These are phyloP conservation scores for Neopestalotiopsis sp. DNA, from an alignment of 2,329 filamentous ascomycete genomes.

Conservation along the genomic window DNA sequence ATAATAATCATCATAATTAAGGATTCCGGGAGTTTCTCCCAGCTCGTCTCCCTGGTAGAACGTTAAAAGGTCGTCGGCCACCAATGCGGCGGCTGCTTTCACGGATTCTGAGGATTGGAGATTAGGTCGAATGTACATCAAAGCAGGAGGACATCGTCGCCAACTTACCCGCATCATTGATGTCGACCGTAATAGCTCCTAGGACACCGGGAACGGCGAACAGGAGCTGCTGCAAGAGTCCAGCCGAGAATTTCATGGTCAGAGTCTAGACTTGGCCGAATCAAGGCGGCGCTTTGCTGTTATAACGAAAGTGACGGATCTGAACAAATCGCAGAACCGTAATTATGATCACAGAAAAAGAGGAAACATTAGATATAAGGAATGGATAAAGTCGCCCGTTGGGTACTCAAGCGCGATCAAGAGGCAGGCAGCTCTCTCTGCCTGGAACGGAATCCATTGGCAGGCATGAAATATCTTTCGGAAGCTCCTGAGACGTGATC, in stretches of 20 bases:
- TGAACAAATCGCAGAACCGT: too few species aligned
- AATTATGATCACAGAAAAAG: too few species aligned
- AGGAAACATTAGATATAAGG: too few species aligned
- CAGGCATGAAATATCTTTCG: background rate
- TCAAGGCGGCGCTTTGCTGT: background rate
- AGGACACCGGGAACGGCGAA: slow-evolving; percentile 5
- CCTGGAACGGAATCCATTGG: too few species aligned
- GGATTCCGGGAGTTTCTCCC: slow-evolving; percentile 30
- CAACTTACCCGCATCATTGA: slow-evolving; percentile 6
- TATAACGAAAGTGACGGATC: background rate
- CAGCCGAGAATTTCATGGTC: slow-evolving; percentile 2
- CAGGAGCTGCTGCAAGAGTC: background rate
- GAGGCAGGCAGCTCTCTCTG: too few species aligned
- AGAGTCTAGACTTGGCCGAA: background rate
- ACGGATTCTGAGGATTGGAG: slow-evolving; percentile 29
- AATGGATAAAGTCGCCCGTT: too few species aligned
- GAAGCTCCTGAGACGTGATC: background rate
- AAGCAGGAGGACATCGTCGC: background rate
- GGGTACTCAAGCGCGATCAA: too few species aligned
- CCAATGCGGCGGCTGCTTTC: slow-evolving; percentile 32
- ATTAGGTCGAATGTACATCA: slow-evolving; percentile 15
- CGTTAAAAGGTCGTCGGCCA: slow-evolving; percentile 35
- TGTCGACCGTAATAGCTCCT: slow-evolving; percentile 11
- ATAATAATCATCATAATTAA: slow-evolving; percentile 43
- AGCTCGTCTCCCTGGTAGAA: slow-evolving; percentile 33